Base-by-base conservation (phyloP, 768 basidiomycete genomes). In the Jaapia argillacea region DNA sequence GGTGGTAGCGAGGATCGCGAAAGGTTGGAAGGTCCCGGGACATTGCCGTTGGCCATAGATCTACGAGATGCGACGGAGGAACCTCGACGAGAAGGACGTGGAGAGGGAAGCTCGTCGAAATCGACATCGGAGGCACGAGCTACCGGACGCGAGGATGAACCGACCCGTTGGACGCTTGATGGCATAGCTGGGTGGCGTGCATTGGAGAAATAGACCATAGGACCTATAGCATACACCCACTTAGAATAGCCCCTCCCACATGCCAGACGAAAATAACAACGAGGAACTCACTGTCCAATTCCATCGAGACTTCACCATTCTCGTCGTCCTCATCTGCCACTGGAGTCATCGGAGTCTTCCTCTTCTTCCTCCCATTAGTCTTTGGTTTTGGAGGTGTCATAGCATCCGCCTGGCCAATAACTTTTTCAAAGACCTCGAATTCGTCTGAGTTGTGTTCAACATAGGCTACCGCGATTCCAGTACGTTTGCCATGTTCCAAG, bases 261-360 rank as follows among this genome's bases (percentile, higher is more conserved):
- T 18, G 23, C 20, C 10, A 21, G 18, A 41, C 24, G 13, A 27
- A 36, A 28, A 3, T 7, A 37, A 25, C 33, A 27, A 51, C 24
- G 43, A n/a, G n/a, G 4, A 14, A 67, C 77, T 58, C 57, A 84
- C 84, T 82, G 49, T 85, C 79, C 28, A 88, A 46, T 42, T 85
- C 81, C 86, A 89, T 87, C 7, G 78, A 79, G 70, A 79, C 77
- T 52, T 85, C 84, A 5, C 81, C 85, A 46, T 80, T 59, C 36
- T 69, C 63, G 18, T 74, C 67, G 12, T 69, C 64, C 22, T 69
- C 62, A 26, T 62, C 59, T 22, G 42, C 62, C 20, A 53, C 51
- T 10, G 63, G 63, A 3, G 58, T 56, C 28, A 53, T 51, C 12
- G 56, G 45, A 2, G 65, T 62, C n/a, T 68, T 55, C 50, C 70